Percentiles rank a stretch among this genome's conserved stretches.
Conservation (phyloP, 23 red algal genomes). For the Gracilariopsis chorda region DNA sequence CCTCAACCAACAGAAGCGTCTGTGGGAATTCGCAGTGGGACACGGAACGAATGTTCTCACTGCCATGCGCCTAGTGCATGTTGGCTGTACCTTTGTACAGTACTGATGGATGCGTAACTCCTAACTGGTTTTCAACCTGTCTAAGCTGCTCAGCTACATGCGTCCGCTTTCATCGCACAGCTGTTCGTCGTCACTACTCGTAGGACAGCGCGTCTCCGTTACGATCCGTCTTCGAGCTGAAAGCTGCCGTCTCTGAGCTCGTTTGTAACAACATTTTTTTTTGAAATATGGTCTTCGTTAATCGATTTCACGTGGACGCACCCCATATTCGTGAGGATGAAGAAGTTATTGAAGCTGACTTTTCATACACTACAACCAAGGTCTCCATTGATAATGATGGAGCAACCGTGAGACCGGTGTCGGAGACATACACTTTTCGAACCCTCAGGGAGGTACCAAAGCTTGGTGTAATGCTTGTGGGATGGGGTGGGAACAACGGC, state of each 20-base stretch:
- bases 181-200: too few relatives aligned
- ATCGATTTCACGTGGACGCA: constrained; percentile 38
- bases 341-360: constrained; percentile 47
- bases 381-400: constrained; percentile 48
- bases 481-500: constrained; percentile 98
- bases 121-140: too few relatives aligned
- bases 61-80: too few relatives aligned
- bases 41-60: too few relatives aligned
- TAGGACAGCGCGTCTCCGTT: neutral
- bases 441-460: constrained; percentile 74
- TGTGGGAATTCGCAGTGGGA: too few relatives aligned
- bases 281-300: constrained; percentile 48
- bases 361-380: constrained; percentile 54
- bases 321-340: constrained; percentile 36
- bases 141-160: too few relatives aligned
- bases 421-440: constrained; percentile 63
- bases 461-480: constrained; percentile 94
- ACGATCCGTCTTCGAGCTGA: too few relatives aligned
- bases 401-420: neutral
- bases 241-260: neutral
- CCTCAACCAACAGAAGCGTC: too few relatives aligned
- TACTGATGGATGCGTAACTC: too few relatives aligned
- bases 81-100: too few relatives aligned
- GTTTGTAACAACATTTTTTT: neutral
- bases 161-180: too few relatives aligned